These are phyloP conservation scores for Ophiocordyceps unilateralis DNA, from an alignment of 2,329 filamentous ascomycete species.

Conservation along the genomic window DNA sequence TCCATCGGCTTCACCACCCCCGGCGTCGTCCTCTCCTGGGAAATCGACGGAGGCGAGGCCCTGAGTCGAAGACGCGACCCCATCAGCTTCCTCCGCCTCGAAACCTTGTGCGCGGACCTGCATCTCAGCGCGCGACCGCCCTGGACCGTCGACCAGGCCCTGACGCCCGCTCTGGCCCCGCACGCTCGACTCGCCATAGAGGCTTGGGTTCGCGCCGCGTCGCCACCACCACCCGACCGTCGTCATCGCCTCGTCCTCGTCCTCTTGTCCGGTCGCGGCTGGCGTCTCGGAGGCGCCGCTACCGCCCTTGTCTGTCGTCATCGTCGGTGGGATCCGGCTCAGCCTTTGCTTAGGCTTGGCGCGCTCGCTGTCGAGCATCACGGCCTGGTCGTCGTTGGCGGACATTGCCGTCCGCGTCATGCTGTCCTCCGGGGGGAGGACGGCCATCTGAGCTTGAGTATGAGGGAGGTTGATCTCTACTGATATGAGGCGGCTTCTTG, in stretches of 20 bases:
- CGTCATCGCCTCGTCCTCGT: conserved; percentile 9
- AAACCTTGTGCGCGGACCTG: conserved; percentile 17
- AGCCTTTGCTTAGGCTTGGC: conserved; percentile 14
- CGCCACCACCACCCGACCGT: background rate
- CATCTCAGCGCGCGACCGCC: conserved; percentile 4
- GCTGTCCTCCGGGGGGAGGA: background rate
- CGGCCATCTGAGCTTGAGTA: conserved; percentile 4
- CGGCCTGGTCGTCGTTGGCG: conserved; percentile 5
- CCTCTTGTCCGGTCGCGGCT: conserved; percentile 14
- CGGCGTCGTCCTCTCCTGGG: conserved; percentile 16
- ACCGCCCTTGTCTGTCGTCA: conserved; percentile 14
- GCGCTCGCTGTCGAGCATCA: conserved; percentile 11
- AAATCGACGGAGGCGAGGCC: conserved; percentile 16
- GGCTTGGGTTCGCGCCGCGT: conserved; percentile 7
- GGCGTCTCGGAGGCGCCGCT: conserved; percentile 10
- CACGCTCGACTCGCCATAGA: conserved; percentile 6
- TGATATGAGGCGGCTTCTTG: conserved; percentile 6
- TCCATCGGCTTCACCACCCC: conserved; percentile 18
- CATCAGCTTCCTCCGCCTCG: conserved; percentile 15
- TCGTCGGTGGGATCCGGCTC: conserved; percentile 10
- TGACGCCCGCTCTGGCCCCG: conserved; percentile 4
- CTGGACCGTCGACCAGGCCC: background rate
- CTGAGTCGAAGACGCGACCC: conserved; percentile 10
- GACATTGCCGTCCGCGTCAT: too few species aligned
- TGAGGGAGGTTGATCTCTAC: conserved; percentile 19